Conservation (phyloP, 177 flowering plant genomes). For the Vitis hybrid region DNA sequence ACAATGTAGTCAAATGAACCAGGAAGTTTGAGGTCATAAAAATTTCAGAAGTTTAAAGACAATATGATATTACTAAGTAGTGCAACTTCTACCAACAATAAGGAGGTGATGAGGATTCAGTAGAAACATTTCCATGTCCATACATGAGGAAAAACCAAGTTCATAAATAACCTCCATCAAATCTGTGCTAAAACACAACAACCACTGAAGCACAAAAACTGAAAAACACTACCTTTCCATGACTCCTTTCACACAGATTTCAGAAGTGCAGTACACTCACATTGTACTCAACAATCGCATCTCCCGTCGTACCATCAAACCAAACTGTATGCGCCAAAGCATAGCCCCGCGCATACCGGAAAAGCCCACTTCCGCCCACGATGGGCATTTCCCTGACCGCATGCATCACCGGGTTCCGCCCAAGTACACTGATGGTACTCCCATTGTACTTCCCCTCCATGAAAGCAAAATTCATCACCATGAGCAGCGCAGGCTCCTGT, state of each 20-base stretch:
- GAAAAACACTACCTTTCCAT: no score
- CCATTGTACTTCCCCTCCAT: slow-evolving; percentile 38
- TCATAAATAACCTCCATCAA: no score
- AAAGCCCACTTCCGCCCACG: slow-evolving; percentile 55
- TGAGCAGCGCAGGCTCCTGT: slow-evolving; percentile 22
- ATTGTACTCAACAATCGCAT: slow-evolving; percentile 49
- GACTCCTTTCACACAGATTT: background rate
- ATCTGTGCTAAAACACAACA: no score
- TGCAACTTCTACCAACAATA: no score
- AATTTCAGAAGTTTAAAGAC: no score
- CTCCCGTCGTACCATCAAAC: slow-evolving; percentile 25
- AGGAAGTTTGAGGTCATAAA: no score
- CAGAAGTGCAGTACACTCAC: slow-evolving; percentile 33
- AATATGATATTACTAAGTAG: no score
- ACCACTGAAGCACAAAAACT: no score
- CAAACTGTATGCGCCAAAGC: slow-evolving; percentile 29
- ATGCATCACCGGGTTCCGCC: slow-evolving; percentile 33
- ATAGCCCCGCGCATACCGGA: slow-evolving; percentile 45
- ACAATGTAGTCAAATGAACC: no score
- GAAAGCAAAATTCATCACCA: slow-evolving; percentile 43
- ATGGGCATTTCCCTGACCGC: slow-evolving; percentile 48
- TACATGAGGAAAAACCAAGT: no score
- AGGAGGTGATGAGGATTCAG: no score
- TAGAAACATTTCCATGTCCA: no score
- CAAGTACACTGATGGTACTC: slow-evolving; percentile 42